Evolutionary conservation across 257 asterid species (phyloP), one percentile per base, ranked within the genome.

Genomic region (Forsythia suspensa): DNA sequence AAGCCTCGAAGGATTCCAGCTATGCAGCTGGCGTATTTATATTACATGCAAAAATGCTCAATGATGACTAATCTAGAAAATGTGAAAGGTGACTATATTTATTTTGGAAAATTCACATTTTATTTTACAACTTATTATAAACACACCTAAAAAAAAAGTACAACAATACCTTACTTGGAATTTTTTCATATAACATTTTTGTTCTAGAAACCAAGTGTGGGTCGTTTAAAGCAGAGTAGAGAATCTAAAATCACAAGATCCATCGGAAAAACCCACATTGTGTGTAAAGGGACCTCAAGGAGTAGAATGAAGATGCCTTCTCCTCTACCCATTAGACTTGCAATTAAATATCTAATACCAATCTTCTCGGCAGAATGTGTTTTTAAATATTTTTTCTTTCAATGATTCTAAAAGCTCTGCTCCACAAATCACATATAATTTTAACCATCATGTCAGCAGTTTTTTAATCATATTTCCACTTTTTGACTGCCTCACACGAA

Each of bases 281-380:
- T 51, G 67, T 55, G 38, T 37, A 9, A 24, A 63, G 2, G 6
- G 39, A 6, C 55, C 34, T 57, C 66, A 20, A 57, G 1, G 10
- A 13, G 42, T 41, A 63, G 1, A 70, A n/a, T 41, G 66, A 39
- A 10, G 48, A 81, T 12, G 65, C 11, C 65, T 68, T 67, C 63
- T 73, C 13, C 42, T 76, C 39, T 38, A 18, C 76, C 57, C 16
- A 74, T 75, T 34, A 24, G 75, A 48, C 44, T 76, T 75, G 41
- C 75, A 71, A 70, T 63, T 48, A 70, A 71, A 71, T 52, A 78
- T 79, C 34, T 71, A 40, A 0, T 57, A n/a, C 34, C 16, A 81
- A 29, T 29, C 34, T 29, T 29, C 34, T 29, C 34, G 34, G 34
- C 34, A 29, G 34, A 29, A 29, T 29, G 34, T 29, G 34, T 29